phyloP scores from a whole-genome alignment of 768 basidiomycete species.

The Trametes sanguinea region DNA sequence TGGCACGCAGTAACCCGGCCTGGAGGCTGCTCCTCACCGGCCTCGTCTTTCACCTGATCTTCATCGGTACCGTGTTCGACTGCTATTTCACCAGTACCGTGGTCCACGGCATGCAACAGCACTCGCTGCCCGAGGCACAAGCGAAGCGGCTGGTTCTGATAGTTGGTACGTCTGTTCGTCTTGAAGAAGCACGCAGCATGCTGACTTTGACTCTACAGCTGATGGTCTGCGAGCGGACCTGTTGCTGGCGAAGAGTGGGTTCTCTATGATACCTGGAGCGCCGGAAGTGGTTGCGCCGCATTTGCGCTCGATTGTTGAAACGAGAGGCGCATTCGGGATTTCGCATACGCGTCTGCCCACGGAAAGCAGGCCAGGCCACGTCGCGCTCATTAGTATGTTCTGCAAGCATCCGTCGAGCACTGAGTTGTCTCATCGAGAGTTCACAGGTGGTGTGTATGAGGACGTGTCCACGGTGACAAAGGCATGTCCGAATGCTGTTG shows the following conservation, averaged over 20 bases:
- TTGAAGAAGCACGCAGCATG: no score
- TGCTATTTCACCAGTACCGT: slow-evolving; percentile 88
- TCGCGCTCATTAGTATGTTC: slow-evolving; percentile 74
- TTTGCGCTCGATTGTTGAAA: slow-evolving; percentile 64
- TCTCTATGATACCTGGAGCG: slow-evolving; percentile 50
- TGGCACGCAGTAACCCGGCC: background rate
- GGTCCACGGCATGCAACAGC: slow-evolving; percentile 72
- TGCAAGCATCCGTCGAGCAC: background rate
- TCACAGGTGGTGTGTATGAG: slow-evolving; percentile 81
- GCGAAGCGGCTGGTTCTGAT: slow-evolving; percentile 80
- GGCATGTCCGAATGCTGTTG: slow-evolving; percentile 33
- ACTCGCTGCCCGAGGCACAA: slow-evolving; percentile 46
- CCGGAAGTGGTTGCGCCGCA: slow-evolving; percentile 72
- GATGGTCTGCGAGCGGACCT: slow-evolving; percentile 86
- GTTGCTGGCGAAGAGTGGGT: slow-evolving; percentile 64
- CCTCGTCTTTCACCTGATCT: slow-evolving; percentile 72
- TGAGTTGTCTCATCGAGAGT: background rate
- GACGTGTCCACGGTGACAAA: slow-evolving; percentile 88
- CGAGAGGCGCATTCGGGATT: slow-evolving; percentile 76
- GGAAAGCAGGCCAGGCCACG: slow-evolving; percentile 86
- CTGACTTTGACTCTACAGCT: slow-evolving; percentile 43
- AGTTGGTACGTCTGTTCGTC: slow-evolving; percentile 52
- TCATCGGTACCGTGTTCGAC: slow-evolving; percentile 75
- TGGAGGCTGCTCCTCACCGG: slow-evolving; percentile 59
- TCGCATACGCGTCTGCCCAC: slow-evolving; percentile 88